Base-by-base conservation (phyloP, 257 asterid species). In the Scutellaria barbata region DNA sequence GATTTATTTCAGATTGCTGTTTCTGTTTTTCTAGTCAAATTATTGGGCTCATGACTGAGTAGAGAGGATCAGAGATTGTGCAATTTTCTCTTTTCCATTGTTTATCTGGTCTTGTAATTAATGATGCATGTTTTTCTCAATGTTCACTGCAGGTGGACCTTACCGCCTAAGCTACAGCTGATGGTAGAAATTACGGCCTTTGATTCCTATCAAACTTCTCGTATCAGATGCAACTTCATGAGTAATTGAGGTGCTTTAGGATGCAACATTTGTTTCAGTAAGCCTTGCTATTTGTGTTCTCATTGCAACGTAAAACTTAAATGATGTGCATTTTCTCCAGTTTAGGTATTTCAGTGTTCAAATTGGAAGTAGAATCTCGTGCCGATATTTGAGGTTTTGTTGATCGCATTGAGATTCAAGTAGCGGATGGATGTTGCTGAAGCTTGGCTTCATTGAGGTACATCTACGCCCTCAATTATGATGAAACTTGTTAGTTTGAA, bases 141-240 rank as follows among this genome's bases (percentile, higher is more conserved):
- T 18, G 9, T 69, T 25, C 17, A 57, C 70, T 59, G 71, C 76
- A 77, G 78, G 77, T 52, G 57, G 50, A 18, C 63, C 69, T 62
- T 57, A 63, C 35, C 71, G 48, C 63, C 10, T 48, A 18, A 25
- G 48, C 48, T 56, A 63, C 20, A 41, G 68, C 50, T 33, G 41
- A 45, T 33, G 64, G 65, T 48, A 40, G 35, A 41, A 25, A 40
- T 53, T 63, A 42, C n/a, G 13, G 63, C 18, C 16, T 63, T 68
- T 22, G 50, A 62, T 56, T 66, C 66, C 20, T 54, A 46, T 37
- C 30, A 16, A 12, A 18, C 3, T 63, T 58, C 64, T 10, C 58
- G n/a, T 45, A 30, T 30, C 5, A 30, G 35, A 30, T 30, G 5
- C 5, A 30, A 30, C 35, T 30, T 30, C 35, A 2, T 30, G 35